A percentile compares a stretch with the other conserved stretches of the same genome.
These are phyloP conservation scores for Halenospora varia DNA, from an alignment of 495 filamentous ascomycete genomes.

Conservation along the genomic window DNA sequence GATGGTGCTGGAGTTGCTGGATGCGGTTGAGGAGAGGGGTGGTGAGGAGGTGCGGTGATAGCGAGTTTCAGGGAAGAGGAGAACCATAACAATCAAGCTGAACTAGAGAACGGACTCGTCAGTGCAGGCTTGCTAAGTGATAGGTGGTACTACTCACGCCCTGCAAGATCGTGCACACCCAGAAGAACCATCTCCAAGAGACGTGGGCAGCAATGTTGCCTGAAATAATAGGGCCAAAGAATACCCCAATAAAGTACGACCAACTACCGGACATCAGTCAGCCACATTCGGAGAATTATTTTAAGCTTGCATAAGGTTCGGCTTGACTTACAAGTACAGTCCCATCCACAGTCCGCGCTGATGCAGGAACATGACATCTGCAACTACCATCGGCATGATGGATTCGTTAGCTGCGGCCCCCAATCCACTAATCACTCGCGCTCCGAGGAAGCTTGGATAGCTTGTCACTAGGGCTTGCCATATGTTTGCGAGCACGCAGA, in stretches of 20 bases:
- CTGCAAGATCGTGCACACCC: conserved; percentile 28
- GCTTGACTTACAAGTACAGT: conserved; percentile 45
- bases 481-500: conserved; percentile 52
- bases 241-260: conserved; percentile 16
- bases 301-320: conserved; percentile 43
- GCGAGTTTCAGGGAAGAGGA: conserved; percentile 57
- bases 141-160: conserved; percentile 28
- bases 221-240: conserved; percentile 56
- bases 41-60: conserved; percentile 54
- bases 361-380: conserved; percentile 63
- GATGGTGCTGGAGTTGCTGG: neutral
- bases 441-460: conserved; percentile 58
- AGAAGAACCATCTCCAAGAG: conserved; percentile 67
- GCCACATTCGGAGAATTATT: conserved; percentile 34
- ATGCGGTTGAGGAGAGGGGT: conserved; percentile 1
- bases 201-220: conserved; percentile 54
- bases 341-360: conserved; percentile 61
- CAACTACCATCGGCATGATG: conserved; percentile 54
- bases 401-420: conserved; percentile 53
- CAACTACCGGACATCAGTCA: conserved; percentile 34
- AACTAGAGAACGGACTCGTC: too few species aligned
- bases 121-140: too few species aligned
- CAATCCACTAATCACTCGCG: conserved; percentile 58
- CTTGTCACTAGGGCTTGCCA: conserved; percentile 53
- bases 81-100: conserved; percentile 29